phyloP scores from a whole-genome alignment of 2,329 filamentous ascomycete genomes.

The Aspergillus sp. region DNA sequence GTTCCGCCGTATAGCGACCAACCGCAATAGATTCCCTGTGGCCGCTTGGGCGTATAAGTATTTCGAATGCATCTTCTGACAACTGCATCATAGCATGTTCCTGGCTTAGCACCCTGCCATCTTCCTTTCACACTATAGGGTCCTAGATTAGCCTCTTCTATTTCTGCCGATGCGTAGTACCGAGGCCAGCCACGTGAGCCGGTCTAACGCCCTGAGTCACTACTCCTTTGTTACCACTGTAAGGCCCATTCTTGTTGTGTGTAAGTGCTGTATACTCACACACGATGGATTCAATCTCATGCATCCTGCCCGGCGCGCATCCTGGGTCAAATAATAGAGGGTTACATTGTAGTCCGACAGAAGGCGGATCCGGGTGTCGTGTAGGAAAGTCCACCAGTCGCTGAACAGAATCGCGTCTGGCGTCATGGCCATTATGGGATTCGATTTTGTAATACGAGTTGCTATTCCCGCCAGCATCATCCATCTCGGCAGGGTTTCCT shows the following conservation, averaged over 20 bases:
- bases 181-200: not conserved
- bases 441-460: not conserved
- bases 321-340: not conserved
- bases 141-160: not conserved
- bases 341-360: not conserved
- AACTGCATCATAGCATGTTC: not conserved
- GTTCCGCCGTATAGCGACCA: not conserved
- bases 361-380: not conserved
- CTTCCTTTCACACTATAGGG: not conserved
- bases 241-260: not conserved
- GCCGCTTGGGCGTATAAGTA: not conserved
- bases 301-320: not conserved
- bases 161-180: not conserved
- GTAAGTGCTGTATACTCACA: not conserved
- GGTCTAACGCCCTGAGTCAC: not conserved
- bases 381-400: not conserved
- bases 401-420: not conserved
- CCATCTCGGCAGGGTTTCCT: not conserved
- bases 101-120: not conserved
- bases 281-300: not conserved
- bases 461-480: not conserved
- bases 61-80: not conserved
- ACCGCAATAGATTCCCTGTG: too few species aligned
- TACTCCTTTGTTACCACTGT: not conserved
- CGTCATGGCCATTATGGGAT: not conserved